phyloP scores from a whole-genome alignment of 352 stramenopile genomes.

The Aphanomyces euteiches region DNA sequence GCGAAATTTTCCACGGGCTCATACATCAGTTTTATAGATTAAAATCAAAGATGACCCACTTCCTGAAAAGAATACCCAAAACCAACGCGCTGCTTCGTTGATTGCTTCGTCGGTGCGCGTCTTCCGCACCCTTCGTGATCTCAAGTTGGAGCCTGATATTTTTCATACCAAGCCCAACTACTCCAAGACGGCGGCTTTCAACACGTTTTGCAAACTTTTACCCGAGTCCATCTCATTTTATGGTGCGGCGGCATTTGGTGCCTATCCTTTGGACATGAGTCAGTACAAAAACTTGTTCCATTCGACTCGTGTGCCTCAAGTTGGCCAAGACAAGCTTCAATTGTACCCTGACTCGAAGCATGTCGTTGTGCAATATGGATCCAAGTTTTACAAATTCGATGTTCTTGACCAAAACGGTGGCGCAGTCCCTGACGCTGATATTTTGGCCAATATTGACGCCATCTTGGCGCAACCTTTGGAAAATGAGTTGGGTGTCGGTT shows the following conservation, averaged over 20 bases:
- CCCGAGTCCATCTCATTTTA: conserved; percentile 85
- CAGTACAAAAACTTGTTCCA: conserved; percentile 89
- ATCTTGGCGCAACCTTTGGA: conserved; percentile 68
- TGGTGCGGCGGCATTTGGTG: conserved; percentile 71
- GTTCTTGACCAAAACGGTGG: conserved; percentile 64
- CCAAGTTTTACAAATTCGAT: conserved; percentile 85
- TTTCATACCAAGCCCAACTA: conserved; percentile 86
- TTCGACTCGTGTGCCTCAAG: conserved; percentile 65
- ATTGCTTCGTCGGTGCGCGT: conserved; percentile 83
- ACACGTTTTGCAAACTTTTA: conserved; percentile 79
- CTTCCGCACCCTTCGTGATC: conserved; percentile 73
- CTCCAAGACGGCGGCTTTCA: conserved; percentile 71
- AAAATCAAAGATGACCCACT: conserved; percentile 82
- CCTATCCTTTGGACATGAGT: conserved; percentile 90
- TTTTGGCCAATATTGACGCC: conserved; percentile 78
- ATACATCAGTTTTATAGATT: conserved; percentile 39
- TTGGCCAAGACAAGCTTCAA: conserved; percentile 67
- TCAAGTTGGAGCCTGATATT: conserved; percentile 78
- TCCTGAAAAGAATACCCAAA: conserved; percentile 79
- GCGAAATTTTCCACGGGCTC: not conserved
- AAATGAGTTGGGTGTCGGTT: conserved; percentile 49
- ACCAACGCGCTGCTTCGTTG: conserved; percentile 76
- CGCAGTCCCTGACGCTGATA: conserved; percentile 64
- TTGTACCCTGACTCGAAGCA: conserved; percentile 54
- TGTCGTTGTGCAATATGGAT: conserved; percentile 79